Percentiles rank a stretch among this genome's conserved stretches.
phyloP scores from a whole-genome alignment of 2,329 filamentous ascomycete species.

The Trichoderma gracile region DNA sequence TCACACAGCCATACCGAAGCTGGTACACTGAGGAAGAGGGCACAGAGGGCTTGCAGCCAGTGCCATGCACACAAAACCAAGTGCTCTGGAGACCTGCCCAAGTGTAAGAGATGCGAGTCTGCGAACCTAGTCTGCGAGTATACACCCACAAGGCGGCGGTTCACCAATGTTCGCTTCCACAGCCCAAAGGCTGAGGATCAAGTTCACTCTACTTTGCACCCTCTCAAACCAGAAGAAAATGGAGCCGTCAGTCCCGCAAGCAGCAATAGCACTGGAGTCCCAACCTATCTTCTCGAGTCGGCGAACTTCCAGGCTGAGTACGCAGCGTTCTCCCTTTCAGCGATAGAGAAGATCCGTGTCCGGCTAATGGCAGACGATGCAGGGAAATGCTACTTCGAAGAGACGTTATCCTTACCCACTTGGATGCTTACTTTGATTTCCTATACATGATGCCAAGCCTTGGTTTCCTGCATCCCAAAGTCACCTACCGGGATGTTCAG shows the following conservation, averaged over 20 bases:
- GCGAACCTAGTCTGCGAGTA: constrained; percentile 44
- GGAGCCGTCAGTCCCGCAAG: constrained; percentile 29
- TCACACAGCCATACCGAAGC: constrained; percentile 46
- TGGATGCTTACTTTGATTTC: constrained; percentile 44
- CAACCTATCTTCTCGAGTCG: constrained; percentile 32
- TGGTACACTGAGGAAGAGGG: constrained; percentile 44
- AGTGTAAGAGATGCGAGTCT: constrained; percentile 42
- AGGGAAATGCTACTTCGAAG: constrained; percentile 40
- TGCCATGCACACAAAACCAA: constrained; percentile 48
- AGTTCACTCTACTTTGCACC: constrained; percentile 14
- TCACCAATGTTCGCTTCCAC: constrained; percentile 38
- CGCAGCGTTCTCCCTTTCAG: constrained; percentile 17
- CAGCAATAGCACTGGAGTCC: constrained; percentile 25
- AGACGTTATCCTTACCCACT: constrained; percentile 41
- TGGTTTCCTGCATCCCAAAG: constrained; percentile 42
- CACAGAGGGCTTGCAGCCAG: constrained; percentile 45
- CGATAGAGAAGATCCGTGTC: background rate
- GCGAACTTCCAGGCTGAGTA: constrained; percentile 36
- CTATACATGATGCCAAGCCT: constrained; percentile 44
- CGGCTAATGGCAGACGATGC: background rate
- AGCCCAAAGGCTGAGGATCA: constrained; percentile 23
- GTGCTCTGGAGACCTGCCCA: constrained; percentile 45
- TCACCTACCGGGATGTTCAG: constrained; percentile 40
- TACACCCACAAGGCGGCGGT: constrained; percentile 42
- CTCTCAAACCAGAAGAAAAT: constrained; percentile 26